Conservation (phyloP, 805 yeast genomes). For the Cephaloascus fragrans region DNA sequence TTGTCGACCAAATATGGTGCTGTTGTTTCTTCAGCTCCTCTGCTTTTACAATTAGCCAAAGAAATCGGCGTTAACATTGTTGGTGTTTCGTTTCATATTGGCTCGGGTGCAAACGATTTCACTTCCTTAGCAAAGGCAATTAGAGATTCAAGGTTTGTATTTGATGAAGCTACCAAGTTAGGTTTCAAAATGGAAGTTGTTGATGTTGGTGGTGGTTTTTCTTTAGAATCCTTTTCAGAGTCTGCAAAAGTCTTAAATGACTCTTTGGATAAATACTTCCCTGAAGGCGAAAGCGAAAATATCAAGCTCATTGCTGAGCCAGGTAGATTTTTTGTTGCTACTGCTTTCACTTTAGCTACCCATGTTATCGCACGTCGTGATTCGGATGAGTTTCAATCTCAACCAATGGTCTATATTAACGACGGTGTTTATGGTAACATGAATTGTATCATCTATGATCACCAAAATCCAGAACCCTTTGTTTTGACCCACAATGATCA, state of each 20-base stretch:
- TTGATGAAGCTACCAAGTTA: slow-evolving; percentile 41
- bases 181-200: slow-evolving; percentile 45
- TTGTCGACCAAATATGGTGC: slow-evolving; percentile 89
- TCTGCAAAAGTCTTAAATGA: slow-evolving; percentile 47
- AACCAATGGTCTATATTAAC: slow-evolving; percentile 75
- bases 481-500: slow-evolving; percentile 49
- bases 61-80: slow-evolving; percentile 51
- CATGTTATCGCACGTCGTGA: slow-evolving; percentile 81
- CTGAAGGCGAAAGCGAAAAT: slow-evolving; percentile 19
- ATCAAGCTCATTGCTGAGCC: slow-evolving; percentile 77
- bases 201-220: slow-evolving; percentile 95
- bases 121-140: slow-evolving; percentile 61
- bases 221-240: slow-evolving; percentile 46
- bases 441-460: slow-evolving; percentile 91
- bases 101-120: slow-evolving; percentile 82
- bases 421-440: slow-evolving; percentile 95
- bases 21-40: slow-evolving; percentile 38
- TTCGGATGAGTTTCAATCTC: slow-evolving; percentile 15
- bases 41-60: slow-evolving; percentile 52
- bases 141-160: slow-evolving; percentile 56
- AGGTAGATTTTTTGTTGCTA: slow-evolving; percentile 81
- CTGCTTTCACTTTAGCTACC: slow-evolving; percentile 77
- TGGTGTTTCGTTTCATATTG: slow-evolving; percentile 94
- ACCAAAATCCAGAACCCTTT: slow-evolving; percentile 66
- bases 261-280: slow-evolving; percentile 53